Evolutionary conservation across 345 rosid genomes (phyloP).

Genomic region (Eucalyptus sp.): DNA sequence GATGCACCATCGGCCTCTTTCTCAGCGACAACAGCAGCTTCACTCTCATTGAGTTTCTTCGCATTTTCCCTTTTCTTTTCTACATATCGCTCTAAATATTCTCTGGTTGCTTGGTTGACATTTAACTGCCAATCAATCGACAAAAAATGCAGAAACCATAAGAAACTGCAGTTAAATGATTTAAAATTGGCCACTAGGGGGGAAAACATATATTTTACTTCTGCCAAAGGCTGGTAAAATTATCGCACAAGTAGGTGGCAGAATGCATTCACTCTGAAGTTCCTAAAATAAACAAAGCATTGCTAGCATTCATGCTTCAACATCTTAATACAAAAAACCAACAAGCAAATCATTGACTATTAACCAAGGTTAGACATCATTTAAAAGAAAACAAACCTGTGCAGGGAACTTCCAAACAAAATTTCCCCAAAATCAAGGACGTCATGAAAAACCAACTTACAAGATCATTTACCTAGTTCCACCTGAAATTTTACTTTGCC

Average conservation of each 20-base stretch:
- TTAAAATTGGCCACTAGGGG: not conserved
- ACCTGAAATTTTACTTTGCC: not conserved
- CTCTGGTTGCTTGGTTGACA: conserved; percentile 84
- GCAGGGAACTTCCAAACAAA: not conserved
- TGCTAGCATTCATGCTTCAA: not conserved
- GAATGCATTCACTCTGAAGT: not conserved
- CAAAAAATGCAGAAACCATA: not conserved
- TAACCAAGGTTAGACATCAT: not conserved
- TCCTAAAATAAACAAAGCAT: not conserved
- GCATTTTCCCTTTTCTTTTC: conserved; percentile 63
- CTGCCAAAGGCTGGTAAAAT: not conserved
- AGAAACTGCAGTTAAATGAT: not conserved
- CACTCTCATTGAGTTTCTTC: conserved; percentile 50
- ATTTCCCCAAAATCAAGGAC: not conserved
- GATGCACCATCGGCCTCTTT: conserved; percentile 30
- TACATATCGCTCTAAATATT: conserved; percentile 71
- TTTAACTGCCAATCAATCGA: conserved; percentile 42
- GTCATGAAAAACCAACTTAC: not conserved
- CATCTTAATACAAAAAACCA: not conserved
- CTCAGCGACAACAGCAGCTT: conserved; percentile 18
- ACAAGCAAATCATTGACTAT: not conserved
- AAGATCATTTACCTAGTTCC: not conserved
- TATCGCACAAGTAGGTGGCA: not conserved
- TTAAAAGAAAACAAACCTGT: not conserved
- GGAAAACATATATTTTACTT: not conserved